Conservation (phyloP, 1,139 yeast genomes). For the Kodamaea arcana region DNA sequence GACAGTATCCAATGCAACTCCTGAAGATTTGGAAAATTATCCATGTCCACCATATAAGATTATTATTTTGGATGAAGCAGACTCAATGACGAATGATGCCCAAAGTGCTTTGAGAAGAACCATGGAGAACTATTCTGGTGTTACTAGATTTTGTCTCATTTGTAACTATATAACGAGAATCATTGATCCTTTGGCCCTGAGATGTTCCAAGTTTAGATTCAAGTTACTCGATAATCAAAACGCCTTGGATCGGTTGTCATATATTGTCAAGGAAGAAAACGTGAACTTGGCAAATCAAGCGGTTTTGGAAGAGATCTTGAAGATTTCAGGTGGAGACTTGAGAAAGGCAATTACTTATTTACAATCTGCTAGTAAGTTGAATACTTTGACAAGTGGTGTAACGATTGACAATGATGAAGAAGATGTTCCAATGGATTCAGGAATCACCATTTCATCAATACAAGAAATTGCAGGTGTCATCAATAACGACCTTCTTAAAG, state of each 20-base stretch:
- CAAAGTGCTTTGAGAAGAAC: slow-evolving; percentile 93
- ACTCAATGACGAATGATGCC: slow-evolving; percentile 98
- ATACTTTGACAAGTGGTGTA: slow-evolving; percentile 26
- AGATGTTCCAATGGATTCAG: slow-evolving; percentile 11
- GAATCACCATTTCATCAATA: slow-evolving; percentile 43
- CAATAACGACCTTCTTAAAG: slow-evolving; percentile 49
- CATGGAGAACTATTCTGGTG: slow-evolving; percentile 90
- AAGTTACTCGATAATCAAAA: slow-evolving; percentile 67
- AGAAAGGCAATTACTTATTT: slow-evolving; percentile 88
- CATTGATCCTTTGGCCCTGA: slow-evolving; percentile 91
- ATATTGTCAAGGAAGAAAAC: slow-evolving; percentile 55
- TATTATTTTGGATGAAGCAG: slow-evolving; percentile 89
- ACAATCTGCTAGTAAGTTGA: slow-evolving; percentile 78
- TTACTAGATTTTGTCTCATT: slow-evolving; percentile 87
- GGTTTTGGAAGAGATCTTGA: slow-evolving; percentile 59
- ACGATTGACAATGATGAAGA: slow-evolving; percentile 12
- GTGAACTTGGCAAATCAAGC: slow-evolving; percentile 38
- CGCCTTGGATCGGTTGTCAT: slow-evolving; percentile 63
- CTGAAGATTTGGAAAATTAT: slow-evolving; percentile 61
- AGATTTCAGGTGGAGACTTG: slow-evolving; percentile 80
- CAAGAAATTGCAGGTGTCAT: slow-evolving; percentile 86
- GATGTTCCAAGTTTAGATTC: slow-evolving; percentile 94
- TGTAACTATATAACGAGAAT: slow-evolving; percentile 96
- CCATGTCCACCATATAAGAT: slow-evolving; percentile 96
- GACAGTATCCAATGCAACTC: slow-evolving; percentile 75